A percentile compares a stretch with the other conserved stretches of the same genome.
These are phyloP conservation scores for Hawksworthiomyces lignivorus DNA, from an alignment of 2,329 filamentous ascomycete genomes.

Conservation along the genomic window DNA sequence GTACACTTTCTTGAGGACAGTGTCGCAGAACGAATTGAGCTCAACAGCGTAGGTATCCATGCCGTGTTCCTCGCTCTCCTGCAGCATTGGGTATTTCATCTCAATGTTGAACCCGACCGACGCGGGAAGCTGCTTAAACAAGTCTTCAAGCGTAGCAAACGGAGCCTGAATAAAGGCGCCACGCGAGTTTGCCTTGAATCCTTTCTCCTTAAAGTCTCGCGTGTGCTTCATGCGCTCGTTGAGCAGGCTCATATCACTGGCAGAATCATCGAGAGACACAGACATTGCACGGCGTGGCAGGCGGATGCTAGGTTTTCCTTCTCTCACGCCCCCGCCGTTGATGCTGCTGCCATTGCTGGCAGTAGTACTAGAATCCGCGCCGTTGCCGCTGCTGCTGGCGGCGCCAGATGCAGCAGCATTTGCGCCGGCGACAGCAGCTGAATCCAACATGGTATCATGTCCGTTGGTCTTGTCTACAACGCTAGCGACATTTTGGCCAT, in stretches of 20 bases:
- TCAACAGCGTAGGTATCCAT: conserved; percentile 97
- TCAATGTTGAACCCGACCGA: conserved; percentile 95
- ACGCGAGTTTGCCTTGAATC: conserved; percentile 90
- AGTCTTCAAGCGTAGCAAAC: conserved; percentile 89
- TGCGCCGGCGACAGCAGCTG: conserved; percentile 13
- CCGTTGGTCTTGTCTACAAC: background rate
- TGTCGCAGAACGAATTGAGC: conserved; percentile 93
- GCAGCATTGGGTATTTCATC: conserved; percentile 95
- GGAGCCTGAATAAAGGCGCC: conserved; percentile 93
- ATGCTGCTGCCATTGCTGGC: conserved; percentile 17
- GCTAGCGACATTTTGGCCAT: conserved; percentile 14
- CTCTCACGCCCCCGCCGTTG: background rate
- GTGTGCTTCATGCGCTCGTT: conserved; percentile 96
- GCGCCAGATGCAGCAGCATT: background rate
- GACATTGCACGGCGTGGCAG: conserved; percentile 44
- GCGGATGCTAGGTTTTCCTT: conserved; percentile 4
- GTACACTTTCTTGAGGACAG: conserved; percentile 82
- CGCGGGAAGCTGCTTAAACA: conserved; percentile 77
- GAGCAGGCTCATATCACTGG: conserved; percentile 25
- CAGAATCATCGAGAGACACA: conserved; percentile 36
- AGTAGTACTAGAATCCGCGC: background rate
- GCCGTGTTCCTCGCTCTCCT: conserved; percentile 88
- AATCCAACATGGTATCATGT: background rate
- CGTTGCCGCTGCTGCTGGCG: background rate
- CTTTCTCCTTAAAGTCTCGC: conserved; percentile 85